Evolutionary conservation across 2,329 filamentous ascomycete species (phyloP), one percentile per base, ranked within the genome.

Genomic region (Zopfia rhizophila): DNA sequence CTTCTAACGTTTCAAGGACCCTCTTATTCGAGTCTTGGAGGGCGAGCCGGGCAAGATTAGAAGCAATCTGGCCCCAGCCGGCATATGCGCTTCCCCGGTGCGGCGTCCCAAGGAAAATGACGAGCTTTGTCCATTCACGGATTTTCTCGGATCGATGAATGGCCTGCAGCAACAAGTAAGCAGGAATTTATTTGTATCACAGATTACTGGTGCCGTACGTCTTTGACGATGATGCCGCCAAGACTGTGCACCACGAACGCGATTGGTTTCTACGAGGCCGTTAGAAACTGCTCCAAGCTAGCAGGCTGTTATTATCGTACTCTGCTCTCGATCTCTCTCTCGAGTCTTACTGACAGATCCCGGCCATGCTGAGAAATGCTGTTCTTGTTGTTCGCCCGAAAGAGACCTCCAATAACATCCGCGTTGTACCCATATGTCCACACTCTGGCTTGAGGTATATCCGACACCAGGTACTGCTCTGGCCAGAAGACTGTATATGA

Each of bases 381-480:
- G 41, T 74, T 72, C 55, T 69, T 58, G 58, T 70, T 73, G 52
- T 63, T 68, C n/a, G 67, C 57, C 51, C 68, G 40, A 40, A 73
- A 72, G 17, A 73, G 23, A 3, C 65, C 65, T 13, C 60, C 60
- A 39, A 71, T 63, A 7, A 71, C 64, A 47, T 74, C 65, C 13
- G 70, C 70, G 42, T 75, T 66, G 53, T 75, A 75, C 27, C 72
- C 72, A 44, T 74, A 76, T n/a, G 71, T 74, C 69, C 64, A 72
- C 22, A 74, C 49, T 44, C 63, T 60, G 23, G 72, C 72, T 12
- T 70, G 47, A 14, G 65, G 68, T 11, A 73, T 49, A 50, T 74
- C 70, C n/a, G 53, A 16, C n/a, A 52, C 28, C n/a, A 76, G 66
- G 35, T 61, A 69, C 11, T 74, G 65, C 16, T 61, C 44, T 4